Base-by-base conservation (phyloP, 2,329 filamentous ascomycete species). In the Venturia oleaginea region DNA sequence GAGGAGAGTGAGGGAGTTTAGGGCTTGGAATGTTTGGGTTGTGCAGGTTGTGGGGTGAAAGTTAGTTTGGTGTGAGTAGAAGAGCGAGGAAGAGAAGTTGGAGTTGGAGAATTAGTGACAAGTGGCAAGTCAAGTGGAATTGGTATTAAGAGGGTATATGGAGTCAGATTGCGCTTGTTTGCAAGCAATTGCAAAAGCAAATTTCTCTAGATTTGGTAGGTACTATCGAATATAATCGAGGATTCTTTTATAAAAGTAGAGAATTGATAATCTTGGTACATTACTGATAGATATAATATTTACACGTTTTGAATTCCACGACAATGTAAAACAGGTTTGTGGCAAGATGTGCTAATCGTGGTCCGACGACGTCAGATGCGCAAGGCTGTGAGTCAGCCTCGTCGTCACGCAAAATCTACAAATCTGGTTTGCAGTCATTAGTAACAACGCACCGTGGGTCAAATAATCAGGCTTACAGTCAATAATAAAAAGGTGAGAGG, bases 361-460 rank as follows among this genome's bases (percentile, higher is more conserved):
- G 10, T 4, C 11, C n/a, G 11, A 11, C 30, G 17, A n/a, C 8
- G 27, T 57, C 17, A 19, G 15, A 32, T 22, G 27, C 19, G 51
- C 51, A 19, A 57, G 51, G 51, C 51, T 57, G 51, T 34, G 30
- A 57, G 27, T 57, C 30, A 57, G 51, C 51, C 51, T 57, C 27
- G 51, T 34, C 51, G 30, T 22, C 17, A 3, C 30, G 19, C 3
- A 34, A 2, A 22, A n/a, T 27, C 46, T 22, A n/a, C 43, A 27
- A 51, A 27, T 10, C 22, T 48, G 27, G 10, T 27, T 48, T 48
- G 43, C n/a, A 19, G n/a, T 48, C 22, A 7, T 1, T 7, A 48
- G 38, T 27, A 27, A 48, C 5, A 27, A 51, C 46, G 46, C 22
- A 27, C 15, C 46, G 15, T 15, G 22, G 10, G 15, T 27, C 22